phyloP scores from a whole-genome alignment of 75 land plant species.

The Chamaecyparis obtusa region DNA sequence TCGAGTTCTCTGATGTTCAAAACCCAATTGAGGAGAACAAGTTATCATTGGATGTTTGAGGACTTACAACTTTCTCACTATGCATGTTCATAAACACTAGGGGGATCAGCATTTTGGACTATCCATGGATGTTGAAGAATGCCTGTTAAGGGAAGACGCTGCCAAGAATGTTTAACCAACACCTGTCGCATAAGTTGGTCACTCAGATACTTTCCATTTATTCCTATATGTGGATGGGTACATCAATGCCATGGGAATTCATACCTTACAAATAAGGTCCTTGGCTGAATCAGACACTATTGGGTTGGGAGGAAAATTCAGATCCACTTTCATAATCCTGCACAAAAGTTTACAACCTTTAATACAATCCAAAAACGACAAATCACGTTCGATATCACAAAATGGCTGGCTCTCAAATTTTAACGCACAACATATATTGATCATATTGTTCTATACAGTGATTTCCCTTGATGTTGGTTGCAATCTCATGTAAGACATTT shows the following conservation, averaged over 20 bases:
- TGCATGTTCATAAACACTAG: slow-evolving; percentile 19
- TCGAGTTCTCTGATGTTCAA: too few species aligned
- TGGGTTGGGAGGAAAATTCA: slow-evolving; percentile 65
- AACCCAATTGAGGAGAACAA: too few species aligned
- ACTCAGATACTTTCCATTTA: neutral
- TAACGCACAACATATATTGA: too few species aligned
- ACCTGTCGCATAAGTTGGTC: slow-evolving; percentile 40
- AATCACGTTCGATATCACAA: neutral
- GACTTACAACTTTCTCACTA: too few species aligned
- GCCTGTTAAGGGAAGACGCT: slow-evolving; percentile 62
- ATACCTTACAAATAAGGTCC: slow-evolving; percentile 63
- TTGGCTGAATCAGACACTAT: slow-evolving; percentile 67
- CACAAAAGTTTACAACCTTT: neutral
- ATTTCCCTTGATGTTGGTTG: too few species aligned
- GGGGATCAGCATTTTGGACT: slow-evolving; percentile 54
- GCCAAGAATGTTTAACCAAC: slow-evolving; percentile 69
- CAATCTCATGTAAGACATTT: too few species aligned
- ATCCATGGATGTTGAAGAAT: slow-evolving; percentile 80
- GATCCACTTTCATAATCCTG: slow-evolving; percentile 75
- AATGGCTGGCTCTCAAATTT: too few species aligned
- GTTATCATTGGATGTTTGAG: too few species aligned
- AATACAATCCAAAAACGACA: neutral
- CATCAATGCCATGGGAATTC: neutral
- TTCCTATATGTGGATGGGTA: neutral
- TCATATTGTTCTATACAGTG: too few species aligned